Base-by-base conservation (phyloP, 1,139 yeast species). In the Kodamaea plutei region DNA sequence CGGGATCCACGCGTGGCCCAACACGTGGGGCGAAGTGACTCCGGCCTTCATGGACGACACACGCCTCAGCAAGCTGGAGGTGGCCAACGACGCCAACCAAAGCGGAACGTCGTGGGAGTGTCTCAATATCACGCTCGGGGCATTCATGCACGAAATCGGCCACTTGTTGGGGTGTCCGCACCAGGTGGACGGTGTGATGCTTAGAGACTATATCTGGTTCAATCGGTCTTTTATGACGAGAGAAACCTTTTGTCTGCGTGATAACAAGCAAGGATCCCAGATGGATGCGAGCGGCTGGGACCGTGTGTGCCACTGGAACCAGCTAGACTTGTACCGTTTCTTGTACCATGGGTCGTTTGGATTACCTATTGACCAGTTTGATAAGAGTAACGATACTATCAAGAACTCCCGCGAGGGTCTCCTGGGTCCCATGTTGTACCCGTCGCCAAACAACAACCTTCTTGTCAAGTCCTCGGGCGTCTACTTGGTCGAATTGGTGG, bases 61-160 rank as follows among this genome's bases (percentile, higher is more conserved):
- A 0, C 69, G 55, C 13, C 67, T 84, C 12, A 73, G 79, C 32
- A 72, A 68, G 0, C 52, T 51, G 2, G 88, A 84, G 41, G 96
- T 89, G 6, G 96, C 95, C 6, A 88, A 91, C 52, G 98, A 91
- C 53, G 69, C 82, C 40, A 74, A 76, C 46, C 82, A 87, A 51
- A 83, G 95, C 54, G 85, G 94, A 1, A 75, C 95, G 1, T 73
- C 82, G 34, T 91, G 96, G 96, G 96, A 88, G 55, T 84, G 95
- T 48, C 59, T 84, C 25, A 82, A 84, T 39, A 73, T 91, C 25
- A 87, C 96, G 2, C 56, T 85, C 52, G 97, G 98, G 25, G 97
- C 97, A 0, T 88, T 87, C 47, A 71, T 89, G 83, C 98, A 91
- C 54, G 97, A 91, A 53, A 81, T 88, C 33, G 97, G 98, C 2